These are phyloP conservation scores for Naganishia sp. DNA, from an alignment of 1,284 basidiomycete genomes.

Conservation along the genomic window DNA sequence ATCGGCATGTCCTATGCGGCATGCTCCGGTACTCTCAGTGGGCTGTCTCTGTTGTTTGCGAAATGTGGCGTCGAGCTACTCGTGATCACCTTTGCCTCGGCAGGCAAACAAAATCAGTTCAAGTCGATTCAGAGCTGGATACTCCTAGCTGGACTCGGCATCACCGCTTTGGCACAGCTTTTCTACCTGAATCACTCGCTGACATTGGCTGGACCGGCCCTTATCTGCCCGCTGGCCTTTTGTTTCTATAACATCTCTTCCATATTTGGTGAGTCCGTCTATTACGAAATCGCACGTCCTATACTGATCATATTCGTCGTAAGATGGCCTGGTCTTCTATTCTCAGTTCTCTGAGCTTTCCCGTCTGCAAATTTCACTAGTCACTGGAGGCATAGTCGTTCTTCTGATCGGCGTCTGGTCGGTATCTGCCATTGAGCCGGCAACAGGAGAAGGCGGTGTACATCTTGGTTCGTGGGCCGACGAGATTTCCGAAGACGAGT, in stretches of 20 bases:
- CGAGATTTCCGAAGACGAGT: constrained; percentile 35
- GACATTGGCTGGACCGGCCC: constrained; percentile 77
- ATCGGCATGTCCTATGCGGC: constrained; percentile 86
- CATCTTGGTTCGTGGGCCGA: constrained; percentile 55
- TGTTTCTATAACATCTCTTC: constrained; percentile 94
- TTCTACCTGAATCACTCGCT: constrained; percentile 93
- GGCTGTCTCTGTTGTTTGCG: constrained; percentile 89
- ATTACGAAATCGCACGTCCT: too few species aligned
- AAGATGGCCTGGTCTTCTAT: constrained; percentile 79
- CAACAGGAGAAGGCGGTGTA: constrained; percentile 48
- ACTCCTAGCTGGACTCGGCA: constrained; percentile 44
- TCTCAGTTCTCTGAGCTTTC: constrained; percentile 78
- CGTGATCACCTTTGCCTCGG: constrained; percentile 66
- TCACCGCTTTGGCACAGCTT: constrained; percentile 57
- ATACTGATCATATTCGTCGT: constrained; percentile 48
- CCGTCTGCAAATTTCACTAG: constrained; percentile 68
- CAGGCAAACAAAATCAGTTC: constrained; percentile 78
- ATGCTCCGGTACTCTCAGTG: constrained; percentile 85
- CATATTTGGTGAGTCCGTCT: constrained; percentile 60
- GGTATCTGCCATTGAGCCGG: constrained; percentile 59
- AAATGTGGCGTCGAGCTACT: constrained; percentile 92
- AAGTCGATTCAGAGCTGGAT: constrained; percentile 55
- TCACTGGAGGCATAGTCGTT: constrained; percentile 74
- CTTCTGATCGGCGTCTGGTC: constrained; percentile 88
- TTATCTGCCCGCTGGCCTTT: constrained; percentile 92